Base-by-base conservation (phyloP, 1,284 basidiomycete genomes). In the Pyrrhoderma noxium region DNA sequence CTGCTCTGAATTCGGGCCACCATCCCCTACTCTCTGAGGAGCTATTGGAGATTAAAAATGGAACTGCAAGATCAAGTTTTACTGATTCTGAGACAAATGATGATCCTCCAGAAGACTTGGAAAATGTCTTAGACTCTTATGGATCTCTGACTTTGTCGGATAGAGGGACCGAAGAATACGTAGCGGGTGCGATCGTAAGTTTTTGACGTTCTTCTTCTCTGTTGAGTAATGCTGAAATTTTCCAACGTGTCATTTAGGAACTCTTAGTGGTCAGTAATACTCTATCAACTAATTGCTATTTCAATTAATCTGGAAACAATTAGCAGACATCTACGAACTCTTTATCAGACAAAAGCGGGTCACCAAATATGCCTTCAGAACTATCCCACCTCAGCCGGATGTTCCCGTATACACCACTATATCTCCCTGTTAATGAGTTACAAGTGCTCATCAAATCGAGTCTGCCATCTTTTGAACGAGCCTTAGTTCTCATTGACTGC, bases 1-100 rank as follows among this genome's bases (percentile, higher is more conserved):
- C 52, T 4, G 31, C 55, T 13, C 45, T 49, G n/a, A 53, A 51
- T 14, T 16, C 56, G 8, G 55, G 53, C n/a, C 55, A 51, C 37
- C 62, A 64, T 51, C 62, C 61, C 3, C 51, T 64, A 18, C 55
- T 64, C 14, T 50, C 58, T 11, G 56, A 62, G 37, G 62, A 64
- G 22, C 47, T 64, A 3, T 54, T 64, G n/a, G 49, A 54, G 22
- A 55, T 64, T 36, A 64, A 64, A 39, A 14, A 34, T 13, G 40
- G 7, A 18, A 2, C 7, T 3, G 36, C 23, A 3, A 18, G 18
- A 3, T 22, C 39, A 34, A 37, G 38, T 5, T 11, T 31, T 31
- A 31, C 27, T 7, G 38, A n/a, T n/a, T 16, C 38, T 8, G 38
- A 16, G 5, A 14, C 8, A 7, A n/a, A 5, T n/a, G 14, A 40